Percentiles rank a stretch among this genome's conserved stretches.
These are phyloP conservation scores for Sideroxylon spinosum DNA, from an alignment of 179 eudicot species.

Conservation along the genomic window DNA sequence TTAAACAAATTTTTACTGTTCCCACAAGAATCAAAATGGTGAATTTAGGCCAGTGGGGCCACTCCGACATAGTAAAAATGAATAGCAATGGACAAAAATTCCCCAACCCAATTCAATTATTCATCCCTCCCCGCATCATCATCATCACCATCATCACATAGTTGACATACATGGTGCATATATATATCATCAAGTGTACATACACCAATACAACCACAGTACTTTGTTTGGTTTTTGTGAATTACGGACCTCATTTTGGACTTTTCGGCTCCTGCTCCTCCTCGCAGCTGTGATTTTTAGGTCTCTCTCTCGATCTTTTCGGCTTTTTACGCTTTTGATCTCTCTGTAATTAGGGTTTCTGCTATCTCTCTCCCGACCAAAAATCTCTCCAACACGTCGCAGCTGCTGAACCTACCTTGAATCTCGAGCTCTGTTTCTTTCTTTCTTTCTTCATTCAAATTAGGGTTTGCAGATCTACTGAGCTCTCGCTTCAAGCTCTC, in stretches of 20 bases:
- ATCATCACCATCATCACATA: no score
- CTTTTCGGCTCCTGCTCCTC: neutral
- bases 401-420: neutral
- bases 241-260: conserved; percentile 1
- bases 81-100: no score
- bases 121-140: no score
- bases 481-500: neutral
- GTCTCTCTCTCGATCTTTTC: neutral
- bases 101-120: no score
- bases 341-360: neutral
- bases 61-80: no score
- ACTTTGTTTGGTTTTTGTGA: neutral
- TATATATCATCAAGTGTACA: neutral
- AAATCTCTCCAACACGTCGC: neutral
- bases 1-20: no score
- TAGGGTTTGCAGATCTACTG: conserved; percentile 22
- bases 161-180: neutral
- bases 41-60: no score
- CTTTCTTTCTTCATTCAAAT: neutral
- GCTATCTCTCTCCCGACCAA: neutral
- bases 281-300: no score
- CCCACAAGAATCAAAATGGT: no score
- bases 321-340: neutral
- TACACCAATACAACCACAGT: neutral
- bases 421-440: neutral